A percentile compares a stretch with the other conserved stretches of the same genome.
Evolutionary conservation across 2,329 filamentous ascomycete genomes (phyloP).

Genomic region (Nemania sp.): DNA sequence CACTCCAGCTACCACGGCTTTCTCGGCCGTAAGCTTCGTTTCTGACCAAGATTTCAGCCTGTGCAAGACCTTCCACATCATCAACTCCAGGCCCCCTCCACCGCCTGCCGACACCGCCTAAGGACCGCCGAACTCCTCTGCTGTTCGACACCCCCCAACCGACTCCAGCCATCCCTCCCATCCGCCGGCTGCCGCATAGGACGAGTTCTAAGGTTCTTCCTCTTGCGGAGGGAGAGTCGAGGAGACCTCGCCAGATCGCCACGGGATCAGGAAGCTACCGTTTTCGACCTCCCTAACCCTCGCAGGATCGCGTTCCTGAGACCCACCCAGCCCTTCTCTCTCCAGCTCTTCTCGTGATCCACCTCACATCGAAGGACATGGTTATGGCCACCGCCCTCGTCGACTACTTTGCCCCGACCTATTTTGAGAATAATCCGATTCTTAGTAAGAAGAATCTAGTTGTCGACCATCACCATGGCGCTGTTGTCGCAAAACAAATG

Average conservation of each 20-base stretch:
- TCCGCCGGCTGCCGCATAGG: conserved; percentile 99
- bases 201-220: conserved; percentile 97
- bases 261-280: conserved; percentile 89
- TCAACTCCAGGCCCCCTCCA: conserved; percentile 67
- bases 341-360: conserved; percentile 22
- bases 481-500: conserved; percentile 70
- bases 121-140: conserved; percentile 51
- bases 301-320: conserved; percentile 36
- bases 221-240: conserved; percentile 99
- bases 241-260: conserved; percentile 92
- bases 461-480: conserved; percentile 47
- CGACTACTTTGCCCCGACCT: conserved; percentile 56
- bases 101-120: conserved; percentile 53
- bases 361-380: conserved; percentile 55
- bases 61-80: conserved; percentile 66
- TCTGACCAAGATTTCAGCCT: conserved; percentile 72
- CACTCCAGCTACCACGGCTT: conserved; percentile 63
- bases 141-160: conserved; percentile 55
- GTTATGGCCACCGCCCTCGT: conserved; percentile 66
- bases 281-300: conserved; percentile 95
- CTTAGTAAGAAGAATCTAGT: conserved; percentile 43
- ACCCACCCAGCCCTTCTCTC: conserved; percentile 20
- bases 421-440: conserved; percentile 51
- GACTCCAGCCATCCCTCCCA: conserved; percentile 59
- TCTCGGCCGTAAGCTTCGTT: conserved; percentile 62